Base-by-base conservation (phyloP, 495 filamentous ascomycete genomes). In the Margaritispora aquatica region DNA sequence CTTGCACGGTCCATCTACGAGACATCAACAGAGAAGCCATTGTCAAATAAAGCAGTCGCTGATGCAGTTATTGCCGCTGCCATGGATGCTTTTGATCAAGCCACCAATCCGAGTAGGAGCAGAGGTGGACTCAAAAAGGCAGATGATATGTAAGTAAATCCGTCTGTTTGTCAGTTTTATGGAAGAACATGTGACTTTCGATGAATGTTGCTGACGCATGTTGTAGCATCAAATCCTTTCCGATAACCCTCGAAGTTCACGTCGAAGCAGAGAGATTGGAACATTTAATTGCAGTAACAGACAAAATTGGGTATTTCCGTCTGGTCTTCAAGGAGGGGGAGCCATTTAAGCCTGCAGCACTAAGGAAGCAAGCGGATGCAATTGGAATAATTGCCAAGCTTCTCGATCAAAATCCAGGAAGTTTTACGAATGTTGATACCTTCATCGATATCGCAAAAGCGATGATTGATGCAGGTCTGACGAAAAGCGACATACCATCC, bases 291-390 rank as follows among this genome's bases (percentile, higher is more conserved):
- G 76, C 79, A 44, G 91, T 94, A 19, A 96, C 95, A 0, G 92
- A 98, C 69, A 78, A 84, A 7, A 77, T 97, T 34, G 93, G 91
- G 31, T 87, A 88, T 62, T 97, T 96, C 73, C 88, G 88, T 3
- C 79, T 98, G 7, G 92, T 88, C 0, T 76, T 97, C 8, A 91
- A 95, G 64, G 92, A 95, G 68, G 91, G 91, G 38, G 88, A 96
- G 59, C 92, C 92, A 0, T 96, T 97, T 62, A 88, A 88, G 29
- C 94, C 94, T 1, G 90, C 96, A 54, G 88, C 88, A 63, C 85
- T 98, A 34, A 87, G 94, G 5, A 88, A 93, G 2, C 89, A 93
- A 64, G 68, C 80, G 2, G 93, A 98, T 68, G 95, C 94, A 1
- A 76, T 96, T 27, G 87, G 85, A 1, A 81, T 98, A 57, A 76